These are phyloP conservation scores for Mycena latifolia DNA, from an alignment of 768 basidiomycete species.

Conservation along the genomic window DNA sequence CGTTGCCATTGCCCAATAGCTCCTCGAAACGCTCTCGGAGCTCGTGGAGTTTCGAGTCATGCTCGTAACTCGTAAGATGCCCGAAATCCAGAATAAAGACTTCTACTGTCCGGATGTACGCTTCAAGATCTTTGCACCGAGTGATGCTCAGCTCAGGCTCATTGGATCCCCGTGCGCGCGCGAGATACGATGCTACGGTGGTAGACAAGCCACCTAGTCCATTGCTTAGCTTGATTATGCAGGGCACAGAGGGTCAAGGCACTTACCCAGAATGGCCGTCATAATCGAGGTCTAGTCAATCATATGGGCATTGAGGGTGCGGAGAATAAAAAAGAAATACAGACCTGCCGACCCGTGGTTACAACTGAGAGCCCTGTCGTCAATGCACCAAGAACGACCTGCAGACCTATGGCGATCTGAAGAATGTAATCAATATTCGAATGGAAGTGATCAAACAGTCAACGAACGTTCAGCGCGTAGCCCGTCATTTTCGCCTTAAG, in stretches of 20 bases:
- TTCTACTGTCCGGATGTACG: slow-evolving; percentile 72
- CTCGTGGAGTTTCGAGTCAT: slow-evolving; percentile 49
- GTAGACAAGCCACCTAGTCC: slow-evolving; percentile 74
- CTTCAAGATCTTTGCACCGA: slow-evolving; percentile 71
- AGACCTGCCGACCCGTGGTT: slow-evolving; percentile 54
- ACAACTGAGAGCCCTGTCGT: slow-evolving; percentile 75
- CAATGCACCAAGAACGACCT: slow-evolving; percentile 74
- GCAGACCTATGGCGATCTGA: slow-evolving; percentile 69
- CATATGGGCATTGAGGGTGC: not conserved
- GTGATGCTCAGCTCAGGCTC: slow-evolving; percentile 76
- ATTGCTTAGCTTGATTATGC: not conserved
- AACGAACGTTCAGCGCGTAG: slow-evolving; percentile 20
- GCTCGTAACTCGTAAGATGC: slow-evolving; percentile 49
- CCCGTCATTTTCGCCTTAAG: slow-evolving; percentile 50
- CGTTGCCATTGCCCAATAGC: slow-evolving; percentile 54
- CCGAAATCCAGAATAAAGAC: slow-evolving; percentile 73
- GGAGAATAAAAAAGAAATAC: not conserved
- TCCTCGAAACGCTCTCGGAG: slow-evolving; percentile 60
- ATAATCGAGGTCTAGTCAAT: slow-evolving; percentile 26
- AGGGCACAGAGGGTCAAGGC: not conserved
- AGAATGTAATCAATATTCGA: slow-evolving; percentile 44
- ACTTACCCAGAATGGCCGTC: slow-evolving; percentile 54
- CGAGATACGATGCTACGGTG: slow-evolving; percentile 78
- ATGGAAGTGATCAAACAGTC: not conserved
- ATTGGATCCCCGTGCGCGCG: slow-evolving; percentile 74